Evolutionary conservation across 441 rosid species (phyloP).

Genomic region (Gossypium gossypioides): DNA sequence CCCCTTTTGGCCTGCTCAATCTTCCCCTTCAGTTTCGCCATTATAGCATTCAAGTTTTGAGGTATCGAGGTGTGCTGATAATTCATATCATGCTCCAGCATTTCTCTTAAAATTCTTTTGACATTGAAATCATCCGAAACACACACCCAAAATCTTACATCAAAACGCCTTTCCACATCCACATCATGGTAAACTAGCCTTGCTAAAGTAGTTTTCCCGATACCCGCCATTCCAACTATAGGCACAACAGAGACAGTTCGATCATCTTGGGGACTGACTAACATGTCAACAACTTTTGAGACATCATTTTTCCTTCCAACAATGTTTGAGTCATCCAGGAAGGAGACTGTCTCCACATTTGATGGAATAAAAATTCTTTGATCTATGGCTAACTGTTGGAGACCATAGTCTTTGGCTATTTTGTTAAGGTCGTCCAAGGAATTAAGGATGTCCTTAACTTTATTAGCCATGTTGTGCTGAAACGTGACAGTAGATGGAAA

Average conservation of each 20-base stretch:
- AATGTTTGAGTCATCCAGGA: neutral
- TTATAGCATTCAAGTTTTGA: neutral
- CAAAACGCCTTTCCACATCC: conserved; percentile 20
- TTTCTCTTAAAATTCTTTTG: neutral
- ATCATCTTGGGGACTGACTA: neutral
- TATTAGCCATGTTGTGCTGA: neutral
- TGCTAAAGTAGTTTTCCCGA: conserved; percentile 18
- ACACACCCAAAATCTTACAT: conserved; percentile 28
- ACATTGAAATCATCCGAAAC: conserved; percentile 16
- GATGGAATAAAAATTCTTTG: neutral
- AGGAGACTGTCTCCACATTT: neutral
- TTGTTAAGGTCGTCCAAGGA: neutral
- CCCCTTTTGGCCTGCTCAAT: neutral
- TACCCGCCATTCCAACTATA: neutral
- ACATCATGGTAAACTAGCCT: conserved; percentile 23
- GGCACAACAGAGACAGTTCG: conserved; percentile 14
- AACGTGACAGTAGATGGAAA: neutral
- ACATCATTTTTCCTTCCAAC: neutral
- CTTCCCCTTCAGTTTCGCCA: neutral
- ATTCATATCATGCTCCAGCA: neutral
- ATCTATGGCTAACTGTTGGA: neutral
- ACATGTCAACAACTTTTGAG: neutral
- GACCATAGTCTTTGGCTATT: neutral
- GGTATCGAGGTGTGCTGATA: too few species aligned
- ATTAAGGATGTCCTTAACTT: neutral